These are phyloP conservation scores for Beauveria brongniartii DNA, from an alignment of 2,329 filamentous ascomycete species.

Conservation along the genomic window DNA sequence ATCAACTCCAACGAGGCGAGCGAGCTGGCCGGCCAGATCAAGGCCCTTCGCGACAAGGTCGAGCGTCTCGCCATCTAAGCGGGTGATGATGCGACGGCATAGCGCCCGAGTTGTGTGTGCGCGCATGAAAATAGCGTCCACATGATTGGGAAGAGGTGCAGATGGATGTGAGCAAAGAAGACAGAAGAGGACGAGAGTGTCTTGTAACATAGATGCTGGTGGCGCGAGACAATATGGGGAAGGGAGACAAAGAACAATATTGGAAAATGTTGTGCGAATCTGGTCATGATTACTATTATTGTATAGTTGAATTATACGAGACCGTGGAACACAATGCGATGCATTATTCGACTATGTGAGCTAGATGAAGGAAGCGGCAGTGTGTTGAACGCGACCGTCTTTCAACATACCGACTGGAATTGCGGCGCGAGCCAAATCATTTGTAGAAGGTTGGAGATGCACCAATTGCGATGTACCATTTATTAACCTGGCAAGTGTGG, in stretches of 20 bases:
- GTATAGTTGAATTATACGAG: not conserved
- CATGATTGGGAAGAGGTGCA: not conserved
- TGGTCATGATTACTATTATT: not conserved
- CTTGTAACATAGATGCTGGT: slow-evolving; percentile 1
- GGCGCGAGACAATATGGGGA: not conserved
- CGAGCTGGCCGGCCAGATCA: slow-evolving; percentile 82
- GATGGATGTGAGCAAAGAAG: not conserved
- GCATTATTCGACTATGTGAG: not conserved
- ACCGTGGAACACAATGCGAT: not conserved
- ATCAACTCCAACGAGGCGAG: slow-evolving; percentile 91
- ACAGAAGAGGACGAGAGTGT: not conserved
- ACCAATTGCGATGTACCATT: too few relatives aligned
- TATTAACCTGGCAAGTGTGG: too few relatives aligned
- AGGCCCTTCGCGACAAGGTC: slow-evolving; percentile 86
- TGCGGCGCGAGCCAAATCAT: too few relatives aligned
- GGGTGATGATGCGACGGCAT: not conserved
- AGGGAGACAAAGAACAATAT: not conserved
- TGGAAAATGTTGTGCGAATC: not conserved
- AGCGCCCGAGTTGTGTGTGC: not conserved
- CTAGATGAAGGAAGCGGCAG: not conserved
- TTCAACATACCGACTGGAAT: too few relatives aligned
- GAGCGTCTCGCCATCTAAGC: slow-evolving; percentile 87
- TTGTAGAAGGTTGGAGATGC: too few relatives aligned
- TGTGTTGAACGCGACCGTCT: not conserved
- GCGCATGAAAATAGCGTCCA: not conserved